A percentile compares a stretch with the other conserved stretches of the same genome.
Evolutionary conservation across 176 grass and related monocot genomes (phyloP).

Genomic region (Tillandsia leiboldiana): DNA sequence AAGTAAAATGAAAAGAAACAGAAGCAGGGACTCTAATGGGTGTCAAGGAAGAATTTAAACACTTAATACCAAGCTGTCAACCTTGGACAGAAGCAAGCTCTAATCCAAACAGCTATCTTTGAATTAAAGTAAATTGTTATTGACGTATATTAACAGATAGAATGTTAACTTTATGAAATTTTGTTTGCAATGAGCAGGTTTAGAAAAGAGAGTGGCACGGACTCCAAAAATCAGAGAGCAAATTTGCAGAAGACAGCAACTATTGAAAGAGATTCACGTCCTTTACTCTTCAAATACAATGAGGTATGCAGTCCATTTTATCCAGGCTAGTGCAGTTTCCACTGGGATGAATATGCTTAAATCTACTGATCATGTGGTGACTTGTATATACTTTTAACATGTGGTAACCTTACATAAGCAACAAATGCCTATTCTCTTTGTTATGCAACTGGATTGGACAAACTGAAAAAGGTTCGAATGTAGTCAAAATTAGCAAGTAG

Average conservation of each 20-base stretch:
- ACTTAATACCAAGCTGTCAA: no score
- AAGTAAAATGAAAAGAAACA: no score
- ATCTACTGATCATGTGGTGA: neutral
- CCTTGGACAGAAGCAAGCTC: no score
- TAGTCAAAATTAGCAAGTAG: no score
- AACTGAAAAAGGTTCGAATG: no score
- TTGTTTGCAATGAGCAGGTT: conserved; percentile 43
- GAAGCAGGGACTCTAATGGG: no score
- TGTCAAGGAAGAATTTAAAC: no score
- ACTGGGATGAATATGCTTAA: neutral
- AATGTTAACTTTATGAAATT: neutral
- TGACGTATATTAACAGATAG: no score
- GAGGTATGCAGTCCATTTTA: conserved; percentile 39
- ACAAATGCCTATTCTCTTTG: neutral
- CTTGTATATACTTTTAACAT: no score
- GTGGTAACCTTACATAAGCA: no score
- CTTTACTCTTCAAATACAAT: conserved; percentile 94
- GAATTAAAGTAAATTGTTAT: no score
- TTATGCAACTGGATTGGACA: neutral
- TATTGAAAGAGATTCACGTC: conserved; percentile 54
- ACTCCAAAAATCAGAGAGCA: conserved; percentile 24
- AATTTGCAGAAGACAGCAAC: conserved; percentile 36
- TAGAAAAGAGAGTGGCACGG: conserved; percentile 48
- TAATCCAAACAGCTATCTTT: no score
- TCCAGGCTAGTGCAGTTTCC: neutral